A percentile compares a stretch with the other conserved stretches of the same genome.
These are phyloP conservation scores for Alternaria metachromatica DNA, from an alignment of 2,329 filamentous ascomycete genomes.

Conservation along the genomic window DNA sequence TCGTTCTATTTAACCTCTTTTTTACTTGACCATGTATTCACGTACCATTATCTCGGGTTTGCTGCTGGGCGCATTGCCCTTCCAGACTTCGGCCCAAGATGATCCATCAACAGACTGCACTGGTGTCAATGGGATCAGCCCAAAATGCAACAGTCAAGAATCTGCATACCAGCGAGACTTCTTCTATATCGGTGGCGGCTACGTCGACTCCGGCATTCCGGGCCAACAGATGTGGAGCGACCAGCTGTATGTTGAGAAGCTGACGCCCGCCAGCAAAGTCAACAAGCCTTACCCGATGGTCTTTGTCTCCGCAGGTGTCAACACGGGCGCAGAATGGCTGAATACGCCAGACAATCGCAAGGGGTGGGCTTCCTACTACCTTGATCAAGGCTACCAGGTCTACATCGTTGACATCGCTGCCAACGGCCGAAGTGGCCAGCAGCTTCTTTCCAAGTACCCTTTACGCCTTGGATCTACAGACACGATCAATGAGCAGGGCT, in stretches of 20 bases:
- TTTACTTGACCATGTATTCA: not conserved
- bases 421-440: conserved; percentile 15
- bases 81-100: not conserved
- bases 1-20: not conserved
- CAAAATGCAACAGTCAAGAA: conserved; percentile 28
- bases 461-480: conserved; percentile 21
- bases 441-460: conserved; percentile 7
- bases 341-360: conserved; percentile 24
- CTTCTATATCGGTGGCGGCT: conserved; percentile 36
- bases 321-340: conserved; percentile 25
- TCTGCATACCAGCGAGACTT: conserved; percentile 27
- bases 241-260: conserved; percentile 30
- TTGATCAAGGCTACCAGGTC: conserved; percentile 29
- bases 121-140: conserved; percentile 24
- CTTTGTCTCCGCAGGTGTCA: conserved; percentile 30
- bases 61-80: not conserved
- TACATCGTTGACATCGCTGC: conserved; percentile 27
- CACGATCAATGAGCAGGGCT: conserved; percentile 16
- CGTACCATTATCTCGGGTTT: not conserved
- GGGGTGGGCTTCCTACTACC: conserved; percentile 28
- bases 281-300: conserved; percentile 28
- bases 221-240: conserved; percentile 26
- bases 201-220: conserved; percentile 27
- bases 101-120: conserved; percentile 1
- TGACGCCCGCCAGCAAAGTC: conserved; percentile 18